Evolutionary conservation across 169 alveolate species (phyloP).

Genomic region (Plasmodium knowlesi): DNA sequence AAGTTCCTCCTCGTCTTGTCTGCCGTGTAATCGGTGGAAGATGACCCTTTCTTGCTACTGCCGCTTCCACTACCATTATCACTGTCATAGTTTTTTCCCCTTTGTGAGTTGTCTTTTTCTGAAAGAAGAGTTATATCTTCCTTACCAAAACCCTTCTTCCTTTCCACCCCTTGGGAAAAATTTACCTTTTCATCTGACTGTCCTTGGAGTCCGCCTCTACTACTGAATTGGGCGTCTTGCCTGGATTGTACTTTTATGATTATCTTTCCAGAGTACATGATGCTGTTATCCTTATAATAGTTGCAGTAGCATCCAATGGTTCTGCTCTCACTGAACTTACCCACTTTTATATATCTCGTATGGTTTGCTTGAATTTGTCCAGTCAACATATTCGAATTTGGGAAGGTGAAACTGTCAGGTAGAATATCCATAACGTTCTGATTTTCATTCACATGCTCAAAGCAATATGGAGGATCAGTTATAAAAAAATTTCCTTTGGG

Average conservation of each 20-base stretch:
- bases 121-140: neutral
- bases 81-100: neutral
- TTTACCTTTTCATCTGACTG: neutral
- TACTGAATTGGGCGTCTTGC: neutral
- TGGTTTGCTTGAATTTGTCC: neutral
- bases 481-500: neutral
- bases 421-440: neutral
- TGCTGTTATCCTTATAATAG: conserved; percentile 7
- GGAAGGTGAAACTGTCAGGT: conserved; percentile 22
- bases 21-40: neutral
- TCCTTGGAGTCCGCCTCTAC: neutral
- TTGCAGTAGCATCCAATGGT: conserved; percentile 35
- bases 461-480: conserved; percentile 48
- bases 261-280: conserved; percentile 39
- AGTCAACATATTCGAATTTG: conserved; percentile 2
- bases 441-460: conserved; percentile 56
- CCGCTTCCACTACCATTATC: neutral
- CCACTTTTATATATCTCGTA: conserved; percentile 42
- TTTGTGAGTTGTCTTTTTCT: neutral
- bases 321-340: neutral
- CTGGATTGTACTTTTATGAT: conserved; percentile 17
- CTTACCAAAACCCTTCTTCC: neutral
- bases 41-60: neutral
- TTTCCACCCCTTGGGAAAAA: neutral
- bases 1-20: neutral